Conservation (phyloP, 768 basidiomycete genomes). For the Baorangia bicolor region DNA sequence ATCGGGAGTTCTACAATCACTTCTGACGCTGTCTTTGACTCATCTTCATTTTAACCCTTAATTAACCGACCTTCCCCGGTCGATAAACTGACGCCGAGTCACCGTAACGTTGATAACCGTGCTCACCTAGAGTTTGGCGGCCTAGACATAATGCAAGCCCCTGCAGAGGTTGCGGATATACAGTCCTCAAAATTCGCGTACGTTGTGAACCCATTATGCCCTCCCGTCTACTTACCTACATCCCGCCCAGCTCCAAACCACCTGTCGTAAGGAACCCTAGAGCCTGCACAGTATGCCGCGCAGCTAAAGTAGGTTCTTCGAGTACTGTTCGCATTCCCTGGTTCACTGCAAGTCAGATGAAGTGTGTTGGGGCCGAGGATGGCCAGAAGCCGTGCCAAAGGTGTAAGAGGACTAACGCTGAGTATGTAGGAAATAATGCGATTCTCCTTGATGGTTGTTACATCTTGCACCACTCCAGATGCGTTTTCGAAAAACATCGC, state of each 20-base stretch:
- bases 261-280: constrained; percentile 50
- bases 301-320: constrained; percentile 61
- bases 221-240: constrained; percentile 8
- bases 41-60: constrained; percentile 34
- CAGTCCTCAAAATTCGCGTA: constrained; percentile 32
- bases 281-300: constrained; percentile 83
- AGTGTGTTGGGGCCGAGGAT: constrained; percentile 87
- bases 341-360: constrained; percentile 59
- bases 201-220: constrained; percentile 8
- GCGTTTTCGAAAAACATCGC: constrained; percentile 86
- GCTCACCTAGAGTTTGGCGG: constrained; percentile 14
- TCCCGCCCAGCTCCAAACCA: constrained; percentile 36
- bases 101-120: constrained; percentile 41
- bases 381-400: constrained; percentile 80
- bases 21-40: constrained; percentile 11
- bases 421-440: constrained; percentile 44
- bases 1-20: background rate
- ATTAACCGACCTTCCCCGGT: constrained; percentile 42
- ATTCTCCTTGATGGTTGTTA: constrained; percentile 6
- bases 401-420: constrained; percentile 75
- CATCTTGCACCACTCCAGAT: constrained; percentile 43
- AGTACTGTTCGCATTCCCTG: constrained; percentile 11
- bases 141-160: constrained; percentile 28
- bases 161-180: constrained; percentile 29
- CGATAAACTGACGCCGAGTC: constrained; percentile 42